These are phyloP conservation scores for Tulasnella sp. DNA, from an alignment of 768 basidiomycete species.

Conservation along the genomic window DNA sequence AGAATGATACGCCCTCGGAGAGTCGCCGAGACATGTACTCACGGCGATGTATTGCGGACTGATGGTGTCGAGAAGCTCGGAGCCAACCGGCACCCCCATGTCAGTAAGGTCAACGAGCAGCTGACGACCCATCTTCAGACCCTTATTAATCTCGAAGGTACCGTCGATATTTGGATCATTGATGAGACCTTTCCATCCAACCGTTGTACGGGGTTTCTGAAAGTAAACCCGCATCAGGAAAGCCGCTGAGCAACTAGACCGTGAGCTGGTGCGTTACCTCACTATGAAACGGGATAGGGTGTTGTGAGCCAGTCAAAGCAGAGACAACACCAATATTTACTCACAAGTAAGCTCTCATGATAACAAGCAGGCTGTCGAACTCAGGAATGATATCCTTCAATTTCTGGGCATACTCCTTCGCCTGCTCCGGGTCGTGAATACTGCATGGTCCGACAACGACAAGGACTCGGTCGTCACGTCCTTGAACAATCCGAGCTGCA, in stretches of 20 bases:
- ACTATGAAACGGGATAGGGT: background rate
- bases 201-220: constrained; percentile 27
- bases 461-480: constrained; percentile 78
- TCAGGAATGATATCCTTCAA: constrained; percentile 63
- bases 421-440: constrained; percentile 85
- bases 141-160: constrained; percentile 96
- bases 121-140: constrained; percentile 79
- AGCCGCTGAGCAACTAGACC: background rate
- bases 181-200: constrained; percentile 61
- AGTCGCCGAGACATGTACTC: constrained; percentile 16
- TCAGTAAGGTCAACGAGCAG: constrained; percentile 88
- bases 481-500: constrained; percentile 74
- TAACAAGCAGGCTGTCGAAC: constrained; percentile 66
- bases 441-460: constrained; percentile 95
- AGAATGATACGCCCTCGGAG: background rate
- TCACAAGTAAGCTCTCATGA: constrained; percentile 98
- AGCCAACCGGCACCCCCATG: constrained; percentile 87
- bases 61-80: constrained; percentile 84
- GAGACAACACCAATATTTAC: constrained; percentile 38
- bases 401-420: constrained; percentile 70
- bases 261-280: constrained; percentile 10
- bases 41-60: constrained; percentile 82
- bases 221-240: background rate
- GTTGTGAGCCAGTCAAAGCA: background rate
- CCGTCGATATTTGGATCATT: constrained; percentile 92